These are phyloP conservation scores for Brassica carinata DNA, from an alignment of 345 rosid species.

Conservation along the genomic window DNA sequence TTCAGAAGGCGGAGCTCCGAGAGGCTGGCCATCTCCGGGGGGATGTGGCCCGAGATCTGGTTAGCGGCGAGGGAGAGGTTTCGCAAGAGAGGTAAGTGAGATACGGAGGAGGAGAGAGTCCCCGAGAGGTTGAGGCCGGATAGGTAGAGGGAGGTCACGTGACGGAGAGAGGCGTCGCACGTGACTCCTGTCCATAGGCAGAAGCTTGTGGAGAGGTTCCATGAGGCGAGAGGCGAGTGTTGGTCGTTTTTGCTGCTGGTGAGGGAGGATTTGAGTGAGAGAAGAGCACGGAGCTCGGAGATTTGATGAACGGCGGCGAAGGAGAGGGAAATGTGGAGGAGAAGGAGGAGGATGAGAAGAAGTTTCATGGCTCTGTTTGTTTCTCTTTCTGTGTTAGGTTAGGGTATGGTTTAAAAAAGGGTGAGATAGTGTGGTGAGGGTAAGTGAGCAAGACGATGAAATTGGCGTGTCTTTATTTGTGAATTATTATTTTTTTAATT, in stretches of 20 bases:
- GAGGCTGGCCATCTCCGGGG: constrained; percentile 53
- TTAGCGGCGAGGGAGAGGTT: constrained; percentile 61
- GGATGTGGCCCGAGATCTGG: constrained; percentile 65
- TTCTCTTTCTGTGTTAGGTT: constrained; percentile 9
- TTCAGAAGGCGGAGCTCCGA: constrained; percentile 62
- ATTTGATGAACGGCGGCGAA: constrained; percentile 37
- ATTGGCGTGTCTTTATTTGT: neutral
- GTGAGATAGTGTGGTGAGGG: constrained; percentile 37
- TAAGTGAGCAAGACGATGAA: constrained; percentile 33
- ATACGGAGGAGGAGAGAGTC: constrained; percentile 56
- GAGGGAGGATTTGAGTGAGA: constrained; percentile 66
- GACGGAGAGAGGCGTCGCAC: constrained; percentile 61
- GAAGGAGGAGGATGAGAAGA: constrained; percentile 46
- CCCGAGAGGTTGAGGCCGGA: constrained; percentile 66
- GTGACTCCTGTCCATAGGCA: constrained; percentile 65
- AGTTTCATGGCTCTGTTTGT: constrained; percentile 34
- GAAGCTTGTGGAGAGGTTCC: constrained; percentile 56
- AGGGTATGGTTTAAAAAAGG: constrained; percentile 19
- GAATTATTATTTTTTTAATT: neutral
- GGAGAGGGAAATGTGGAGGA: constrained; percentile 46
- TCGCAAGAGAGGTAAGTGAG: constrained; percentile 56
- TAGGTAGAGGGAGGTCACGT: constrained; percentile 64
- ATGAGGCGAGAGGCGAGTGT: constrained; percentile 48
- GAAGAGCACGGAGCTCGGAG: constrained; percentile 65
- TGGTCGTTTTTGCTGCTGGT: constrained; percentile 47